A percentile compares a stretch with the other conserved stretches of the same genome.
These are phyloP conservation scores for Blastobotrys attinorum DNA, from an alignment of 805 yeast genomes.

Conservation along the genomic window DNA sequence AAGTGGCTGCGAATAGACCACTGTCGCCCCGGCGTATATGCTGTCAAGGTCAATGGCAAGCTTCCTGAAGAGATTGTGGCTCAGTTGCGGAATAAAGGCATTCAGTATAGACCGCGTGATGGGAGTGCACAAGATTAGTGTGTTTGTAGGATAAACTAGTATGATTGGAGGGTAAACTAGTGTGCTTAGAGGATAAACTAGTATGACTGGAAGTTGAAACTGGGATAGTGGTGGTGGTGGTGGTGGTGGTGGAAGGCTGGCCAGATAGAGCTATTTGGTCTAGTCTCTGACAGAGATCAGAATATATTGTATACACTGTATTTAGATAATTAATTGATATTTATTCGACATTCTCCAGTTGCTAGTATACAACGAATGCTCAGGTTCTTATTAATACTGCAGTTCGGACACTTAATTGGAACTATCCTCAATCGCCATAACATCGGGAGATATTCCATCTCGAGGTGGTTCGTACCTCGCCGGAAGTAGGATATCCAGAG, in stretches of 20 bases:
- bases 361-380: no score
- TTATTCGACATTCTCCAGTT: no score
- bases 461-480: constrained; percentile 27
- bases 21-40: constrained; percentile 78
- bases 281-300: no score
- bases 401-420: no score
- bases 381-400: no score
- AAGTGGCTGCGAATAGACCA: constrained; percentile 90
- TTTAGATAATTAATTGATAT: neutral
- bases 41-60: constrained; percentile 87
- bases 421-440: neutral
- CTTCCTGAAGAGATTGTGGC: constrained; percentile 79
- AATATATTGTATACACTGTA: no score
- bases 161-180: neutral
- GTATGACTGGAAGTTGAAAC: neutral
- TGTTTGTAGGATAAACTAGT: neutral
- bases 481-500: constrained; percentile 62
- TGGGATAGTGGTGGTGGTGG: no score
- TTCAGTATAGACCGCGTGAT: constrained; percentile 88
- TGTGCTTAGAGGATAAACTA: neutral
- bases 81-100: constrained; percentile 64
- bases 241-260: no score
- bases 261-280: no score
- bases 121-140: constrained; percentile 47
- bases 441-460: neutral